Evolutionary conservation across 75 land plant species (phyloP), one percentile per base, ranked within the genome.

Genomic region (Pinus albicaulis): DNA sequence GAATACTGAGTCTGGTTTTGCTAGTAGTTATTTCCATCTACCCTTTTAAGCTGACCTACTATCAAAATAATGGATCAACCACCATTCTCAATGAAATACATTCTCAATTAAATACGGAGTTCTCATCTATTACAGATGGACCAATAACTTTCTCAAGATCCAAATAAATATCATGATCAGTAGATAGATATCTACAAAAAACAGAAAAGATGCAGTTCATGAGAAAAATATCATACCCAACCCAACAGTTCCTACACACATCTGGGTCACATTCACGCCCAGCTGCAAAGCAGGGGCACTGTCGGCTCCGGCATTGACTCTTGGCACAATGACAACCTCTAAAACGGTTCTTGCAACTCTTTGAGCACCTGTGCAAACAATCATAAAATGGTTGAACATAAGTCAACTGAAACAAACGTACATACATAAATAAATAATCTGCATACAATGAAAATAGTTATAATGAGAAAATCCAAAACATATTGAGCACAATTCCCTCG

Each of bases 291-390:
- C 99, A 96, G 41, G 99, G 99, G 77, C 99, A 96, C 74, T 96
- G 99, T 75, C 99, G 74, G 76, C 98, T 96, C 80, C 92, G 88
- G 82, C 99, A 96, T 66, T 94, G 98, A 78, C 99, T 96, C 81
- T 96, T 96, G 5, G 99, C 99, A 90, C 99, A 96, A 71, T 96
- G 99, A 77, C 99, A 96, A 25, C 99, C 99, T 72, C 99, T 89
- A 72, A 96, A 96, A 55, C 98, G 88, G 62, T 96, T 94, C 66
- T 96, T 96, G 86, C 99, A 96, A 59, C 89, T 87, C 82, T 94
- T 96, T 61, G 98, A 89, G 87, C 99, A 96, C 71, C 99, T 96
- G 74, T 23, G 78, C 20, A 76, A 58, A 64, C 57, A 79, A 25
- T 31, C 14, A 72, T 48, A 57, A 57, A 19, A n/a, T 57, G 22